A percentile compares a stretch with the other conserved stretches of the same genome.
These are phyloP conservation scores for Cyphellophora europaea DNA, from an alignment of 2,329 filamentous ascomycete species.

Conservation along the genomic window DNA sequence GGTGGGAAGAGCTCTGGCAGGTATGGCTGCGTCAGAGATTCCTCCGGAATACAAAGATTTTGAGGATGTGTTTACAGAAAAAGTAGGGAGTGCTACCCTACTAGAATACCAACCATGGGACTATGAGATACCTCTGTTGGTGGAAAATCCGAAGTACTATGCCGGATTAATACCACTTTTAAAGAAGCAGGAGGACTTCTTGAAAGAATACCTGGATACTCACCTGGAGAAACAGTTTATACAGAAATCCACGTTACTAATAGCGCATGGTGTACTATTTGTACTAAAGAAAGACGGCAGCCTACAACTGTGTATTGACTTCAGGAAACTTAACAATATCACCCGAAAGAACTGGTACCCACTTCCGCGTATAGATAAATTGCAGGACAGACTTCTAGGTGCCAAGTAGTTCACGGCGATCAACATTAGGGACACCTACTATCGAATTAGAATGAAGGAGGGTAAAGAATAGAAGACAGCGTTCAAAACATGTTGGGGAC, in stretches of 20 bases:
- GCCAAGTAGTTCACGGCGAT: conserved; percentile 14
- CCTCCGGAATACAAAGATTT: too few species aligned
- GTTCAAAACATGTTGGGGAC: conserved; percentile 10
- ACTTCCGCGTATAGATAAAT: conserved; percentile 21
- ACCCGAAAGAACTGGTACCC: conserved; percentile 26
- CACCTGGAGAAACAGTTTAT: conserved; percentile 16
- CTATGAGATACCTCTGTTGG: too few species aligned
- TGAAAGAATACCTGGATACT: conserved; percentile 15
- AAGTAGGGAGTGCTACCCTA: too few species aligned
- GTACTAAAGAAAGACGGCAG: conserved; percentile 22
- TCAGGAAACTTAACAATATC: conserved; percentile 24
- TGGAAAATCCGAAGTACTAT: too few species aligned
- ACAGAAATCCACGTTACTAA: conserved; percentile 8
- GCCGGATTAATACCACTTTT: too few species aligned
- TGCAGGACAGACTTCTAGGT: background rate
- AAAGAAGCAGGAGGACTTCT: too few species aligned
- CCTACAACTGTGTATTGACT: conserved; percentile 27
- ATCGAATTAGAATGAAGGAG: conserved; percentile 10
- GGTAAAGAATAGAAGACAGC: conserved; percentile 15
- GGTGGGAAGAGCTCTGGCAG: too few species aligned
- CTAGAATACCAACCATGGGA: too few species aligned
- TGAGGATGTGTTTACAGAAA: too few species aligned
- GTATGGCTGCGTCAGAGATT: too few species aligned
- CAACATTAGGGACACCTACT: conserved; percentile 13
- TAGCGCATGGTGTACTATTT: conserved; percentile 22